A percentile compares a stretch with the other conserved stretches of the same genome.
These are phyloP conservation scores for Rhodofomes roseus DNA, from an alignment of 1,284 basidiomycete genomes.

Conservation along the genomic window DNA sequence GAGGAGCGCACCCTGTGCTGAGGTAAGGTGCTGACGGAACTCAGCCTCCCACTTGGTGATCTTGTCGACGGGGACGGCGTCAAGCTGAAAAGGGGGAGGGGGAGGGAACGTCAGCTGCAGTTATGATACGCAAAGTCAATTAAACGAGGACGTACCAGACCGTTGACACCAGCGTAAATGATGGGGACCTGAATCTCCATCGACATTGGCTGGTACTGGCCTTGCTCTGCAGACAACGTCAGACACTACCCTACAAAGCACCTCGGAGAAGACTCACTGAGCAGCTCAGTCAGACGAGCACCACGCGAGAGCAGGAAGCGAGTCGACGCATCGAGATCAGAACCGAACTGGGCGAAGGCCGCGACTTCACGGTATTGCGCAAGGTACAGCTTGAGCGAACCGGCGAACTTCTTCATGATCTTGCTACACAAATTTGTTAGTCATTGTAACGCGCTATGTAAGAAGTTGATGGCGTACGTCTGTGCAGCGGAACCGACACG, in stretches of 20 bases:
- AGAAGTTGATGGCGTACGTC: slow-evolving; percentile 52
- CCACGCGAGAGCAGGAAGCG: slow-evolving; percentile 97
- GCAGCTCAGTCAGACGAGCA: slow-evolving; percentile 96
- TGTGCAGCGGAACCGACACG: slow-evolving; percentile 99
- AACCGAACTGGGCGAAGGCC: slow-evolving; percentile 99
- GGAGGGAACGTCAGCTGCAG: too few relatives aligned
- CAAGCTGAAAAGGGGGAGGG: slow-evolving; percentile 66
- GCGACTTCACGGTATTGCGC: slow-evolving; percentile 99
- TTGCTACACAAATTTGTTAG: slow-evolving; percentile 46
- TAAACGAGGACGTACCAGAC: slow-evolving; percentile 63
- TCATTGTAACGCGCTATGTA: not conserved
- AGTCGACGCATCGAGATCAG: slow-evolving; percentile 98
- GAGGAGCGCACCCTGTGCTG: slow-evolving; percentile 68
- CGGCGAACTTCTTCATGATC: slow-evolving; percentile 99
- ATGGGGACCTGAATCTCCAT: slow-evolving; percentile 98
- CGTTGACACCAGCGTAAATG: slow-evolving; percentile 99
- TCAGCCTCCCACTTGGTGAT: slow-evolving; percentile 93
- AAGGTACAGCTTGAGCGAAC: slow-evolving; percentile 99
- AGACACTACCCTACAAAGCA: not conserved
- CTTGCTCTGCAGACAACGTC: slow-evolving; percentile 70
- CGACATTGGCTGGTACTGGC: slow-evolving; percentile 90
- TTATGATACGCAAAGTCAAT: slow-evolving; percentile 6
- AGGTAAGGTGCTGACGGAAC: slow-evolving; percentile 81
- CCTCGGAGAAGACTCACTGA: slow-evolving; percentile 55
- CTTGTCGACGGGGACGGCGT: slow-evolving; percentile 90